Conservation (phyloP, 805 yeast genomes). For the Debaryomyces tyrocola region DNA sequence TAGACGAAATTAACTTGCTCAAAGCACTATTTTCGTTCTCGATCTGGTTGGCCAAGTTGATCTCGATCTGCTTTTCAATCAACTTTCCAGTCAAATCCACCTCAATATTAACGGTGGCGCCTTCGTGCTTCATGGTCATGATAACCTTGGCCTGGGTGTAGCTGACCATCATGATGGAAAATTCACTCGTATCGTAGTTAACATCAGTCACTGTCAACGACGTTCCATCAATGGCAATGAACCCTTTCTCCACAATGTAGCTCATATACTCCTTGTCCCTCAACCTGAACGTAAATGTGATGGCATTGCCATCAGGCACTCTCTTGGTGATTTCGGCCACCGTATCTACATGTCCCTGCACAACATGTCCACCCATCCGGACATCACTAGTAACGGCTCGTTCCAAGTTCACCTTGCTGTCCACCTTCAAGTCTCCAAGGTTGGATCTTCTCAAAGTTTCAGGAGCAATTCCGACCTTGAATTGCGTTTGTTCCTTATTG, state of each 20-base stretch:
- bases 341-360: conserved; percentile 97
- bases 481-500: conserved; percentile 43
- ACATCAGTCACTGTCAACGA: conserved; percentile 86
- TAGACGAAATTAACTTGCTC: conserved; percentile 41
- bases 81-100: conserved; percentile 94
- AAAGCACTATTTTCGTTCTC: conserved; percentile 49
- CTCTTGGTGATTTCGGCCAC: conserved; percentile 62
- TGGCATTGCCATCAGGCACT: conserved; percentile 69
- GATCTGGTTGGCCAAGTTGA: conserved; percentile 55
- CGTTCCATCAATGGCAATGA: conserved; percentile 89
- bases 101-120: conserved; percentile 79
- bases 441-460: conserved; percentile 86
- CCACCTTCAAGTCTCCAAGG: conserved; percentile 58
- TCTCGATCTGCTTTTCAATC: conserved; percentile 78
- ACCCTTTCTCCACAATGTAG: conserved; percentile 93
- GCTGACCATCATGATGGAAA: conserved; percentile 87
- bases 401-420: conserved; percentile 78
- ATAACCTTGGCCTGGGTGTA: conserved; percentile 85
- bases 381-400: conserved; percentile 85
- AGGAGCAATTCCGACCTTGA: conserved; percentile 90
- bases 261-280: conserved; percentile 60
- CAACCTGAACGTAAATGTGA: conserved; percentile 71
- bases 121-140: conserved; percentile 62
- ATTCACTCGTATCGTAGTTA: conserved; percentile 53
- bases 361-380: conserved; percentile 95